Evolutionary conservation across 164 flowering plant genomes (phyloP), one percentile per base, ranked within the genome.

Genomic region (Aristolochia fimbriata): DNA sequence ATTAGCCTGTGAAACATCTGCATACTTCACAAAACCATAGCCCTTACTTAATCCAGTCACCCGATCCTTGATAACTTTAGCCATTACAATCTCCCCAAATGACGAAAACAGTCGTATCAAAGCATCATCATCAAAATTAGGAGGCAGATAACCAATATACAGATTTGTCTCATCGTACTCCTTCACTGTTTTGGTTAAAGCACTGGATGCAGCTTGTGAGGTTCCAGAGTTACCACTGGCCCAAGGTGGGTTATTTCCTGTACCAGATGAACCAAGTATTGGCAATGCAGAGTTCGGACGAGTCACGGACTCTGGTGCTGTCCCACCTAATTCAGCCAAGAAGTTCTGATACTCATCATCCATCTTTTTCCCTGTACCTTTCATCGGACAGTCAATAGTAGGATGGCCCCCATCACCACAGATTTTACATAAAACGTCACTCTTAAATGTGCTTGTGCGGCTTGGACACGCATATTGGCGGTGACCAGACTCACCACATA

Each of bases 341-440:
- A 92, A 92, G 64, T 84, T 87, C 71, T 88, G 91, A 70, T 92
- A 92, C 56, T 89, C 98, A 63, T 85, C 98, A 51, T 92, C 96
- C 98, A 92, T 92, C 68, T 92, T 92, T 79, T 88, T 89, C 7
- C 95, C 96, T 0, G 92, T 71, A n/a, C 86, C 86, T 71, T 92
- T 92, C 73, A 87, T 76, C 0, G 96, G 98, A 63, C 98, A 92
- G 69, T 92, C 98, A 64, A 85, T 92, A 22, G 95, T 89, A 0
- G 96, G 96, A 33, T 92, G 98, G n/a, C 98, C 98, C 47, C 96
- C 96, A 66, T 89, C 95, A 61, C 98, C 98, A 75, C 98, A 92
- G 22, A 84, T 81, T 73, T 85, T 85, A 66, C 96, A 92, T 1
- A 80, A 71, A 33, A 92, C 98, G 65, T 89, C 96, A 71, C 95